Evolutionary conservation across 2,329 filamentous ascomycete genomes (phyloP), one percentile per base, ranked within the genome.

Genomic region (Claviceps pazoutovae): DNA sequence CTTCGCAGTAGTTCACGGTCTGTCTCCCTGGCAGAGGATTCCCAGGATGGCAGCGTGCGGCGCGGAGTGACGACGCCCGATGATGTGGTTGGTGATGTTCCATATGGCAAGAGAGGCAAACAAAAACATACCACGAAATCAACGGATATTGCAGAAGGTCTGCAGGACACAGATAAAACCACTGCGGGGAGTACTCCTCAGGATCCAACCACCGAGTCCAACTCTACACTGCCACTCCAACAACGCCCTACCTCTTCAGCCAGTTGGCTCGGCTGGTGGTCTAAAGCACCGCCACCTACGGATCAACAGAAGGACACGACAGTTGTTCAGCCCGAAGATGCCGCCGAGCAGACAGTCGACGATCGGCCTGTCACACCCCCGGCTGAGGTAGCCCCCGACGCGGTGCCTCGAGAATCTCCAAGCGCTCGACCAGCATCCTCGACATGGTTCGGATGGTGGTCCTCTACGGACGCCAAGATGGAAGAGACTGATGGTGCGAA

Each of bases 261-360:
- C 26, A 70, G 75, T 19, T 82, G 78, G 79, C 62, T 80, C 16
- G 71, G 74, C 36, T 81, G 79, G 78, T 66, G 77, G 60, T 61
- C 60, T 16, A 64, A 55, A 48, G 56, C 57, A 13, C 59, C 63
- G n/a, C 56, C 61, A 37, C 57, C 57, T 8, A 44, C 52, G 54
- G 38, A 53, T 42, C 45, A 48, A 50, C 52, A 54, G 47, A 58
- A 61, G 58, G 58, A 54, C 55, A 21, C 46, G 50, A 47, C 51
- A 46, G 17, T 30, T 23, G 9, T 37, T 19, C 2, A 43, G 39
- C 17, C 26, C 52, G 37, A 30, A 23, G 16, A 46, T 51, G 30
- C 50, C n/a, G 21, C 49, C 9, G 56, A 56, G 23, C 53, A 58
- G 52, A 44, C 43, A 16, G 52, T 57, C 3, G 53, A 56, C 23